Evolutionary conservation across 169 alveolate genomes (phyloP).

Genomic region (Sarcocystis neurona): DNA sequence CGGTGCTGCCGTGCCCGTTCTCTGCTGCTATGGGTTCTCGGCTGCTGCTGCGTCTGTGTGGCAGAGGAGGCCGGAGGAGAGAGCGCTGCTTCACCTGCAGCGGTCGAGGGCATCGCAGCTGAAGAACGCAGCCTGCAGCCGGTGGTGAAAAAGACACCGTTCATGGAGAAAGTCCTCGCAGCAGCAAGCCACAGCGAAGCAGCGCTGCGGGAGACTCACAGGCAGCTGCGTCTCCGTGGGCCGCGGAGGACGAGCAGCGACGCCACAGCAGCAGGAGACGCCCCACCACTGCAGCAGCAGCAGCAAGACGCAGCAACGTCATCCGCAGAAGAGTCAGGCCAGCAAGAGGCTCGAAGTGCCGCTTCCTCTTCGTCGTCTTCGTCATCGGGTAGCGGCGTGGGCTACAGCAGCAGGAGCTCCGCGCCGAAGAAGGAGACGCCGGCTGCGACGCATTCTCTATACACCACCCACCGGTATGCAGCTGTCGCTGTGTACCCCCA

Average conservation of each 20-base stretch:
- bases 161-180: slow-evolving; percentile 13
- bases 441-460: neutral
- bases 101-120: slow-evolving; percentile 21
- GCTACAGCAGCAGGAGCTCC: neutral
- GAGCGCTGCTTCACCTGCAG: neutral
- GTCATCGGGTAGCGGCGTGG: no score
- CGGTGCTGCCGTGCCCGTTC: no score
- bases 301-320: neutral
- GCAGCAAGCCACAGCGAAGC: neutral
- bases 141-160: slow-evolving; percentile 1
- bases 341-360: neutral
- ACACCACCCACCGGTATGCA: slow-evolving; percentile 17
- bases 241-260: neutral
- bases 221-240: neutral
- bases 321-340: neutral
- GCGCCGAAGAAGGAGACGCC: neutral
- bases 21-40: no score
- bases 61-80: no score
- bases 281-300: neutral
- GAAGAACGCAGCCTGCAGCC: slow-evolving; percentile 39
- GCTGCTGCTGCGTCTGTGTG: no score
- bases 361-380: no score
- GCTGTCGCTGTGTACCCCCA: no score
- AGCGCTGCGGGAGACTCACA: slow-evolving; percentile 13
- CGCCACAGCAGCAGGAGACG: neutral